Percentiles rank a stretch among this genome's conserved stretches.
Evolutionary conservation across 208 protist genomes (phyloP).

Genomic region (Acanthamoeba divionensis): DNA sequence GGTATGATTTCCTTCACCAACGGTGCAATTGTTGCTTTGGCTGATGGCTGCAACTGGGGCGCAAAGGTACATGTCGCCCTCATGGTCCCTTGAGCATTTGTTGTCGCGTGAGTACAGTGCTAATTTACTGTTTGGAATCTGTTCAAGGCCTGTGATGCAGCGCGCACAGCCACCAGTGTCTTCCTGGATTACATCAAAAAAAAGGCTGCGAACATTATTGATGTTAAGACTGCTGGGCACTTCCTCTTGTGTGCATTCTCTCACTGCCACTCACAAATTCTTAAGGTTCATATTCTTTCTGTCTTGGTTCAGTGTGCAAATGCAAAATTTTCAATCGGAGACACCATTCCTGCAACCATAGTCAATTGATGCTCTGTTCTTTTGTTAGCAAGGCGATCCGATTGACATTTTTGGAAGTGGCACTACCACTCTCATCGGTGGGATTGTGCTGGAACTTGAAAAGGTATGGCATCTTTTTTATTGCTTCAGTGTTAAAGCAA

Average conservation of each 20-base stretch:
- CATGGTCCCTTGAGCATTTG: not conserved
- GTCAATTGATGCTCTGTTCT: not conserved
- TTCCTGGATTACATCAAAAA: constrained; percentile 44
- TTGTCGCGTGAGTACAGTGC: not conserved
- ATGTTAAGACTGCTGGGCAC: constrained; percentile 32
- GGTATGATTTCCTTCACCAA: constrained; percentile 60
- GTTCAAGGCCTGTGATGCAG: not conserved
- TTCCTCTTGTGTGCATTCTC: not conserved
- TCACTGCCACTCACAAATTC: constrained; percentile 1
- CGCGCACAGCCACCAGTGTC: not conserved
- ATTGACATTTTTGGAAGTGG: too few species aligned
- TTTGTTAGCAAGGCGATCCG: too few species aligned
- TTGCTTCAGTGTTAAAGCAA: too few species aligned
- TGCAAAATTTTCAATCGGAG: not conserved
- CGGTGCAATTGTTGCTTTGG: constrained; percentile 49
- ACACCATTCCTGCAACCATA: not conserved
- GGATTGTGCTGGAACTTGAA: constrained; percentile 22
- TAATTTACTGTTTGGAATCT: not conserved
- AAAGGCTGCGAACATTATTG: not conserved
- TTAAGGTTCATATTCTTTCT: not conserved
- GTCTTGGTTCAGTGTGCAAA: not conserved
- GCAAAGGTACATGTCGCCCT: constrained; percentile 3
- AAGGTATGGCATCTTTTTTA: too few species aligned
- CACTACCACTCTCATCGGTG: constrained; percentile 41
- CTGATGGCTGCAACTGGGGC: constrained; percentile 72